Evolutionary conservation across 2,329 filamentous ascomycete species (phyloP), one percentile per base, ranked within the genome.

Genomic region (Nigrograna mackinnonii): DNA sequence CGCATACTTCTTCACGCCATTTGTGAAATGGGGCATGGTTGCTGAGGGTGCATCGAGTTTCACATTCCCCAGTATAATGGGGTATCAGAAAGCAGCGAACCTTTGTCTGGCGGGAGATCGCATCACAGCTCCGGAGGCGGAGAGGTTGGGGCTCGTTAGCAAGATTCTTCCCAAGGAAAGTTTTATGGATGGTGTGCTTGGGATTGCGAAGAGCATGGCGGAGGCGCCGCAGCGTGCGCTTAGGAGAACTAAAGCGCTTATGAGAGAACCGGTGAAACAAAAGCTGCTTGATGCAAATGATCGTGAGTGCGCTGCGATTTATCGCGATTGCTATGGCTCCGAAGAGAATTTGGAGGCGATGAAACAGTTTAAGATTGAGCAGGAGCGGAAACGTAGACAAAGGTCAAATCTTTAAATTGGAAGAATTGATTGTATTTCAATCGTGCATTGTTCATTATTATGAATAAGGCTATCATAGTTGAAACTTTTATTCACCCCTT

Each of bases 1-100:
- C 33, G 53, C 54, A 3, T 56, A 52, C 35, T 55, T 58, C 38
- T 58, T 58, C 39, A 56, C 54, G 11, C 54, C 54, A 1, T 58
- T 58, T 24, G 49, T 56, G 6, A 54, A 56, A 39, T 54, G 46
- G 47, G 54, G 53, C 9, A 56, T 58, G 46, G 40, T 44, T 4
- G 34, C 53, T 13, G 54, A 58, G 43, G 54, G 46, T 22, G 44
- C 44, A 28, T 58, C 54, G 12, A 56, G 53, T 39, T 33, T 51
- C 33, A 37, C 54, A 9, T 53, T 58, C 32, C 39, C 53, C 5
- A 50, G 33, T 22, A 24, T 58, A 14, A 51, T 58, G 54, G 54
- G 54, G 2, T 41, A 58, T 21, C 53, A 55, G 21, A 55, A 47
- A 40, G 51, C 54, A 2, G 46, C 54, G 2, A 22, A 35, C 4